Evolutionary conservation across 805 yeast genomes (phyloP).

Genomic region (Saturnispora bothae): DNA sequence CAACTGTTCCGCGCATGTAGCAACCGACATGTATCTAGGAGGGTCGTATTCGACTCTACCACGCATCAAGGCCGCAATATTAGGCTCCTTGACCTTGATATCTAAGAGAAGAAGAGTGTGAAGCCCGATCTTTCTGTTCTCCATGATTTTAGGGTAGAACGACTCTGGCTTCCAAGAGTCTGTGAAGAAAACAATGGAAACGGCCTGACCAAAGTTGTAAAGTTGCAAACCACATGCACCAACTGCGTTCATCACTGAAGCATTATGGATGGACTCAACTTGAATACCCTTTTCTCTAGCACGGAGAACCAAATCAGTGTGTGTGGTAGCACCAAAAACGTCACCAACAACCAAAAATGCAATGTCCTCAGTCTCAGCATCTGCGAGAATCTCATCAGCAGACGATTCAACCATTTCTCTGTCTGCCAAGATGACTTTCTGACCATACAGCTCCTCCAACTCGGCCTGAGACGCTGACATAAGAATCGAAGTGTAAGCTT

Average conservation of each 20-base stretch:
- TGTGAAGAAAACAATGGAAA: constrained; percentile 92
- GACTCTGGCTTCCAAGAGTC: constrained; percentile 96
- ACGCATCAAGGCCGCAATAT: constrained; percentile 85
- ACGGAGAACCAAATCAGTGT: constrained; percentile 84
- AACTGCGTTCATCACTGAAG: constrained; percentile 96
- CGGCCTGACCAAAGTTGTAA: constrained; percentile 93
- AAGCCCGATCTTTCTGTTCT: constrained; percentile 80
- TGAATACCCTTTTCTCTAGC: constrained; percentile 77
- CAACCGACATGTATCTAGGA: constrained; percentile 90
- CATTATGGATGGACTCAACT: constrained; percentile 83
- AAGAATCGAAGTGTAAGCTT: constrained; percentile 88
- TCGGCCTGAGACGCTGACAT: constrained; percentile 81
- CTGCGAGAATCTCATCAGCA: constrained; percentile 68
- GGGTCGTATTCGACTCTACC: constrained; percentile 92
- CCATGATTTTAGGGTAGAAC: constrained; percentile 80
- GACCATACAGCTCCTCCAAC: constrained; percentile 76
- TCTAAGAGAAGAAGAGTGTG: constrained; percentile 85
- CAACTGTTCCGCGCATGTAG: constrained; percentile 80
- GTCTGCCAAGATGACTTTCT: constrained; percentile 80
- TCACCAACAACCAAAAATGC: constrained; percentile 97
- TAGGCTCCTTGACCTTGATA: constrained; percentile 94
- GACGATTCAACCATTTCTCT: constrained; percentile 90
- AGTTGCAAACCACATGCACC: constrained; percentile 96
- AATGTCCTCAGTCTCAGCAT: constrained; percentile 71
- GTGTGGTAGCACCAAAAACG: constrained; percentile 97